Evolutionary conservation across 345 rosid species (phyloP), one percentile per base, ranked within the genome.

Genomic region (Populus nigra): DNA sequence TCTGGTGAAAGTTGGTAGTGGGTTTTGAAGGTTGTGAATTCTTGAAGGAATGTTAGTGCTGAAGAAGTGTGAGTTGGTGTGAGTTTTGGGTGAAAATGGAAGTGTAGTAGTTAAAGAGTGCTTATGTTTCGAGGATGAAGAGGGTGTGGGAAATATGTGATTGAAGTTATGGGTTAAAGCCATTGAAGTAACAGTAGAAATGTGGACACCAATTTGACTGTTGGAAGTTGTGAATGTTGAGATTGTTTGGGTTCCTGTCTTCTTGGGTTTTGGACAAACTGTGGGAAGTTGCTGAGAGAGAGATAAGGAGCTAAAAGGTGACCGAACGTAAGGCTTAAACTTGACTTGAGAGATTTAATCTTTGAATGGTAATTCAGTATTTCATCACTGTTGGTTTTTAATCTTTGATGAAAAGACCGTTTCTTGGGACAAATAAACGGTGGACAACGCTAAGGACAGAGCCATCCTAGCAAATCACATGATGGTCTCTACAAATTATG

Each of bases 1-100:
- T 71, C 97, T 83, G 27, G 94, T 84, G 65, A 89, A 65, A 20
- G 83, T 71, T 13, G 85, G 87, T 22, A 78, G 71, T 63, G 83
- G 68, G 66, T 77, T 29, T 71, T 83, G 93, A 49, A 77, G 84
- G 77, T 27, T 61, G 53, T 68, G 80, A 65, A 71, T 49, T 39
- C 33, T 45, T 72, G 73, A 17, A 63, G 78, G 59, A 81, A 57
- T 41, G 7, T 16, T 50, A 5, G 74, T 15, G 78, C 49, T 47
- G 65, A 70, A 77, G 76, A 82, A 73, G 77, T 72, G 61, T 31
- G 65, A 65, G 31, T 29, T 77, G 15, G 16, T 49, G 78, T 63
- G 72, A 79, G 84, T 43, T 79, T 71, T 78, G 62, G 73, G 72
- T 35, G 88, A 72, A 47, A 68, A 72, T 71, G 76, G 67, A n/a